These are phyloP conservation scores for Oryza rufipogon DNA, from an alignment of 176 grass and related monocot genomes.

Conservation along the genomic window DNA sequence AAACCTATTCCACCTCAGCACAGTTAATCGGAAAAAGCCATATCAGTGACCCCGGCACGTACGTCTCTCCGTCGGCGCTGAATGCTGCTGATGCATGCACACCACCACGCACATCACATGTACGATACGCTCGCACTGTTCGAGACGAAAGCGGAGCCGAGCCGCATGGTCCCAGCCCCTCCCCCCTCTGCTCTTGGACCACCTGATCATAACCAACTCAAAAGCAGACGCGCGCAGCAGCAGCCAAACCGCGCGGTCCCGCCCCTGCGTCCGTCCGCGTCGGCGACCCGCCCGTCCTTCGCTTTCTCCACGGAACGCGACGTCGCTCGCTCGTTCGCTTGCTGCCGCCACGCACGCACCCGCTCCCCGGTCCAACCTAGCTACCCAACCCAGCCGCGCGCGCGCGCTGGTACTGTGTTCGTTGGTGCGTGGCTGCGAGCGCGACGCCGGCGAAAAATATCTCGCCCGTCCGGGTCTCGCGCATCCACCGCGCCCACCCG, in stretches of 20 bases:
- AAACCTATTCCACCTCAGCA: neutral
- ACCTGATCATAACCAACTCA: constrained; percentile 65
- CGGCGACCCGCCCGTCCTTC: neutral
- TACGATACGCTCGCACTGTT: constrained; percentile 4
- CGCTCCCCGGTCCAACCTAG: neutral
- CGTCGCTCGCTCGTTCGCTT: constrained; percentile 2
- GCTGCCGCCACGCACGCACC: neutral
- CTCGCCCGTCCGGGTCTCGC: neutral
- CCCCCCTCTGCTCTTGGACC: constrained; percentile 36
- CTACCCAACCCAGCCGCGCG: neutral
- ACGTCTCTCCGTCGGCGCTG: neutral
- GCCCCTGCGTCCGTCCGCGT: too few relatives aligned
- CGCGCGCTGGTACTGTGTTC: neutral
- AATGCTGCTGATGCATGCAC: neutral
- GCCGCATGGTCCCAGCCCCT: neutral
- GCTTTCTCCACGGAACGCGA: constrained; percentile 4
- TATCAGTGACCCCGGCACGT: too few relatives aligned
- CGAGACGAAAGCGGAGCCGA: constrained; percentile 23
- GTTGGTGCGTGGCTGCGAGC: neutral
- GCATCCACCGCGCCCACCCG: neutral
- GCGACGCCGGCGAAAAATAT: constrained; percentile 19
- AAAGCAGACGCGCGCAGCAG: constrained; percentile 11
- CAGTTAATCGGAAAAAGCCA: neutral
- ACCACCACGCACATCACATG: neutral
- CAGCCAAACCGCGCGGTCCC: neutral